A percentile compares a stretch with the other conserved stretches of the same genome.
phyloP scores from a whole-genome alignment of 2,329 filamentous ascomycete species.

The Phyllosticta capitalensis region DNA sequence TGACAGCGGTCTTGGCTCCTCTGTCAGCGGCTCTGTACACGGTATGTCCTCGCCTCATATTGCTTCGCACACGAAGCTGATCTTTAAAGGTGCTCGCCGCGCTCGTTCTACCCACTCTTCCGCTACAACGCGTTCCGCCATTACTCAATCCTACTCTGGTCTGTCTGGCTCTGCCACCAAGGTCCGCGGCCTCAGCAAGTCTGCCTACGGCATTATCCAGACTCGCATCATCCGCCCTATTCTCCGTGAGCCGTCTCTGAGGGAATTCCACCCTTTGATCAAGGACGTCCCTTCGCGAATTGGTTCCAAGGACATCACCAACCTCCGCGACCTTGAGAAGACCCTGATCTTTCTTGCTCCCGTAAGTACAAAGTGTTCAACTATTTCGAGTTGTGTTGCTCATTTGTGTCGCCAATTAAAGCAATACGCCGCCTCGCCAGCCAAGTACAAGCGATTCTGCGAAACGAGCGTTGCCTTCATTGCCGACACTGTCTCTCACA shows the following conservation, averaged over 20 bases:
- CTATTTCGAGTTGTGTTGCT: conserved; percentile 51
- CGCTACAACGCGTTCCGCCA: conserved; percentile 27
- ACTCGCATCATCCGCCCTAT: conserved; percentile 69
- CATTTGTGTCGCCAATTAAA: conserved; percentile 53
- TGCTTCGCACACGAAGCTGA: conserved; percentile 18
- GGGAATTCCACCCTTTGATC: conserved; percentile 73
- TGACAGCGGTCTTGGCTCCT: conserved; percentile 83
- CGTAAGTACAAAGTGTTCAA: conserved; percentile 59
- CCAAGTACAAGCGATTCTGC: conserved; percentile 79
- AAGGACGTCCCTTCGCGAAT: conserved; percentile 71
- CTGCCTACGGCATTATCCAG: conserved; percentile 68
- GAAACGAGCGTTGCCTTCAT: conserved; percentile 83
- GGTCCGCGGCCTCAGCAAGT: conserved; percentile 54
- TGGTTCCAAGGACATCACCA: conserved; percentile 75
- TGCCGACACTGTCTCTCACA: conserved; percentile 76
- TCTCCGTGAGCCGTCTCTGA: conserved; percentile 60
- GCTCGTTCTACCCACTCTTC: conserved; percentile 28
- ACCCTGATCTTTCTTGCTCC: conserved; percentile 82
- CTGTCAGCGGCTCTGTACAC: conserved; percentile 51
- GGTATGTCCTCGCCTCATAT: conserved; percentile 24
- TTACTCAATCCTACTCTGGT: conserved; percentile 36
- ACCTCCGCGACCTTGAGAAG: conserved; percentile 89
- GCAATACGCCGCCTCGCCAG: conserved; percentile 60
- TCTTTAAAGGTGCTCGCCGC: conserved; percentile 26
- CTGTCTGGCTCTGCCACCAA: conserved; percentile 30